Evolutionary conservation across 2,329 filamentous ascomycete genomes (phyloP), one percentile per base, ranked within the genome.

Genomic region (Exserohilum rostratum): DNA sequence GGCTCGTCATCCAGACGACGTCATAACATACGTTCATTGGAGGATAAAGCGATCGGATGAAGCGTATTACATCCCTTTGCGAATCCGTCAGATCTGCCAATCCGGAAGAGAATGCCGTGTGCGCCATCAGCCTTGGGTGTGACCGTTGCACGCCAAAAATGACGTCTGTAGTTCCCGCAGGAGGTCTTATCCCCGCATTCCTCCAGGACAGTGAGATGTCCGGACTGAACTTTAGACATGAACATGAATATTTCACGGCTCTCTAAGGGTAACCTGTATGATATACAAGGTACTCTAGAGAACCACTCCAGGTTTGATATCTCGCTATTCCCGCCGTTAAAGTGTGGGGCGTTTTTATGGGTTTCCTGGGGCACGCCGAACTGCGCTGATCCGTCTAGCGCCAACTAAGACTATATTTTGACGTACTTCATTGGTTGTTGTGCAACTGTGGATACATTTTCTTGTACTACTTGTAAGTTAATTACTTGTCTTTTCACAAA

Each of bases 281-380:
- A 27, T 27, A n/a, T 12, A 13, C 3, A 15, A 6, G 9, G 2
- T 27, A n/a, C 6, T 15, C 3, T 10, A 6, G 6, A 6, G 7
- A 15, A 40, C 7, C 22, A 40, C 22, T 27, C 22, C 20, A 5
- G 27, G 3, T 17, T 4, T n/a, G 20, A 9, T 27, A 17, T 22
- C 13, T 15, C 6, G 5, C 27, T 51, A 29, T 51, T 50, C 18
- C 49, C 42, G 27, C 38, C 29, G 18, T 7, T 38, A 6, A 35
- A 51, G n/a, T 55, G 55, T 56, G 55, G 51, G 52, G 51, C 37
- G 27, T n/a, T 40, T 43, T 52, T 43, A 33, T 57, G 54, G 50
- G 33, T 18, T 55, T 27, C 55, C 53, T 57, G 53, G 60, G 58
- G 60, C 59, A 46, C 60, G 47, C 55, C 11, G 46, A 39, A 55